Base-by-base conservation (phyloP, 345 rosid species). In the Lenwebbia sp. region DNA sequence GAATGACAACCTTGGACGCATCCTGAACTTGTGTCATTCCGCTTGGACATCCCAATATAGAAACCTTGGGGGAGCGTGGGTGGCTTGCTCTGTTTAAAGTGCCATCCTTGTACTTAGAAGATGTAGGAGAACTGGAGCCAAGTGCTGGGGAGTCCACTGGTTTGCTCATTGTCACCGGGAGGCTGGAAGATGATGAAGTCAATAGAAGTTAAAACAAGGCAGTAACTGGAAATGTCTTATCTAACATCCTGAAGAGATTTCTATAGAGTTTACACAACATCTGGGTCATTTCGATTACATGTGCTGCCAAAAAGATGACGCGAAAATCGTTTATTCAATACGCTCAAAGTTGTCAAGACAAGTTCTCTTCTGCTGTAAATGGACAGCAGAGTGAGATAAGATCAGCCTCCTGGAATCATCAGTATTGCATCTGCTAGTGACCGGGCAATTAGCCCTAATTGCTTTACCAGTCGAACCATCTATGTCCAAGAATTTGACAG, bases 121-220 rank as follows among this genome's bases (percentile, higher is more conserved):
- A 89, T 86, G 87, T 86, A 83, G 88, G 86, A 55, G 90, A 41
- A 47, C 86, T 53, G 28, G 96, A 92, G 75, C 91, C 94, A 81
- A 93, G 94, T 50, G 96, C 87, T 11, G 96, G 95, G 76, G 91
- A 89, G 28, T 93, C 95, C 84, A 86, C 88, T 87, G 90, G 92
- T 83, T 90, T 92, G 82, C 85, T 88, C 85, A 93, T 57, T 88
- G 91, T 91, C 82, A 91, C 89, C 14, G 97, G 94, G 83, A 93
- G 95, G 90, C 99, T 96, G 93, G 74, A 82, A 88, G 85, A 83
- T 78, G 78, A 81, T 84, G 54, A 81, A 82, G 82, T 82, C 81
- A 89, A 58, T 54, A 21, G 56, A 51, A 19, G 81, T 82, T 28
- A 82, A 51, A 50, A n/a, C 30, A 47, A 82, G 40, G 55, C 54